Conservation (phyloP, 139 green algal genomes). For the Marvania coccoides region DNA sequence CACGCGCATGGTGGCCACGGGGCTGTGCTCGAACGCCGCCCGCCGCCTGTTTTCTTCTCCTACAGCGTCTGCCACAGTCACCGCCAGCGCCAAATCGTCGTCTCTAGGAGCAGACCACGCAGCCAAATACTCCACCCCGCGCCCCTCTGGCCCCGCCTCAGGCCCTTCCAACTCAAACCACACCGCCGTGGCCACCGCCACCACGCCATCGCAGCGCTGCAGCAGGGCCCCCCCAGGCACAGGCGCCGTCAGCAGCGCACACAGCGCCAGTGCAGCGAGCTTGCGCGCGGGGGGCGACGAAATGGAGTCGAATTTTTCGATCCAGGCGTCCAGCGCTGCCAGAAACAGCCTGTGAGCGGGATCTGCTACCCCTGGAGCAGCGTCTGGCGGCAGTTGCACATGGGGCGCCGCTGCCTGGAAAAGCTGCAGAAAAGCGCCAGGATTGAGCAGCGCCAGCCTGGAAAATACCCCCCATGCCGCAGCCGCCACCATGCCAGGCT, state of each 20-base stretch:
- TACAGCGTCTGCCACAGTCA: slow-evolving; percentile 23
- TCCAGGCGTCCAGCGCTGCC: slow-evolving; percentile 50
- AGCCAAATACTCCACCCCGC: neutral
- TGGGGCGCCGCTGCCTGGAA: slow-evolving; percentile 11
- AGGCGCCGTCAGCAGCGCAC: slow-evolving; percentile 43
- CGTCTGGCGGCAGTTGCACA: neutral
- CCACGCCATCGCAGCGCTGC: slow-evolving; percentile 24
- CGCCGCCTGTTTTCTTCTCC: slow-evolving; percentile 16
- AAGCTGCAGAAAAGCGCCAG: slow-evolving; percentile 33
- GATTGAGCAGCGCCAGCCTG: slow-evolving; percentile 55
- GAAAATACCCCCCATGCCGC: slow-evolving; percentile 51
- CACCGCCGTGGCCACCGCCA: slow-evolving; percentile 37
- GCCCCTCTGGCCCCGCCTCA: slow-evolving; percentile 1
- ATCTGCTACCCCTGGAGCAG: neutral
- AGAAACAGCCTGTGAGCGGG: slow-evolving; percentile 23
- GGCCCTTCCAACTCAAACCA: slow-evolving; percentile 38
- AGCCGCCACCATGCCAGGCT: slow-evolving; percentile 49
- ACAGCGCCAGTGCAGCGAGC: slow-evolving; percentile 67
- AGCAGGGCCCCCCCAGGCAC: slow-evolving; percentile 24
- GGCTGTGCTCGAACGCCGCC: slow-evolving; percentile 9
- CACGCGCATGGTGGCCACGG: slow-evolving; percentile 10
- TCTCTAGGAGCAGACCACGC: neutral
- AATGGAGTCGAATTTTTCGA: slow-evolving; percentile 50
- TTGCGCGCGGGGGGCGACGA: slow-evolving; percentile 40
- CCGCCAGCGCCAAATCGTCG: slow-evolving; percentile 9